A percentile compares a stretch with the other conserved stretches of the same genome.
Evolutionary conservation across 306 rosid species (phyloP).

Genomic region (Quercus cerris): DNA sequence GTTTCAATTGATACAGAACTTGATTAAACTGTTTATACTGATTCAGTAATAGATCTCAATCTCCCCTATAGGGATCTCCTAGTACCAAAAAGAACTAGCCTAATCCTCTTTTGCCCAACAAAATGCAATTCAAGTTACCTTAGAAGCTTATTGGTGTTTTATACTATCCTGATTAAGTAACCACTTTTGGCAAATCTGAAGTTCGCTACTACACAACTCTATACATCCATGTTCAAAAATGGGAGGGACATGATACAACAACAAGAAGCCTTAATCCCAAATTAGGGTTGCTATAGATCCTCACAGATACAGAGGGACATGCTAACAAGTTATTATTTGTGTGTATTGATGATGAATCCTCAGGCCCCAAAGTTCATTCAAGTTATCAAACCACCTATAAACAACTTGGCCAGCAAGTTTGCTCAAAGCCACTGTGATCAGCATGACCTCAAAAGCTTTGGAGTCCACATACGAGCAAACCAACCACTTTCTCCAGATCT

Average conservation of each 20-base stretch:
- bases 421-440: constrained; percentile 32
- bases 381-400: constrained; percentile 4
- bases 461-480: constrained; percentile 49
- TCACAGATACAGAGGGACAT: no score
- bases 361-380: constrained; percentile 22
- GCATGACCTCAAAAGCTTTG: constrained; percentile 59
- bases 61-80: constrained; percentile 1
- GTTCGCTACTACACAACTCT: constrained; percentile 3
- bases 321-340: not conserved
- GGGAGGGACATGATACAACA: constrained; percentile 3
- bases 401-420: constrained; percentile 2
- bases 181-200: not conserved
- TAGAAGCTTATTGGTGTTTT: not conserved
- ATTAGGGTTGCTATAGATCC: no score
- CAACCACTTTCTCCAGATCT: constrained; percentile 51
- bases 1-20: constrained; percentile 3
- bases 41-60: constrained; percentile 8
- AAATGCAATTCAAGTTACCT: constrained; percentile 14
- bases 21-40: constrained; percentile 15
- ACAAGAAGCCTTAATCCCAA: no score
- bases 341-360: constrained; percentile 8
- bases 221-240: constrained; percentile 19
- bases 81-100: constrained; percentile 22
- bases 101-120: constrained; percentile 14
- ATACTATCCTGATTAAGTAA: not conserved